These are phyloP conservation scores for Monascus ruber DNA, from an alignment of 2,329 filamentous ascomycete species.

Conservation along the genomic window DNA sequence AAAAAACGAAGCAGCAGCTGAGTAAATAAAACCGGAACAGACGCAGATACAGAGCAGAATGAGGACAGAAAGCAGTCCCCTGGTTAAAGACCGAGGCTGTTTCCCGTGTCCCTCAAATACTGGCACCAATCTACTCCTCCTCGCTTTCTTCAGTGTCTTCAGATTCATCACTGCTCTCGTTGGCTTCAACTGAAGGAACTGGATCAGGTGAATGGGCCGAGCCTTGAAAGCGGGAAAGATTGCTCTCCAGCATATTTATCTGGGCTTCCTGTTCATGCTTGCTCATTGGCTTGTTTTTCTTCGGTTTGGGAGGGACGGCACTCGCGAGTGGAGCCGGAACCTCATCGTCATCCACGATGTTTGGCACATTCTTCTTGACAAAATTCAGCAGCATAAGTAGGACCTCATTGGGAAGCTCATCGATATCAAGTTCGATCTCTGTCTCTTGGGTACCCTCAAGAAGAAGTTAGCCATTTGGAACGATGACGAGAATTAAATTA, in stretches of 20 bases:
- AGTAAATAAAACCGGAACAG: too few relatives aligned
- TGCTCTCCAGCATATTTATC: conserved; percentile 37
- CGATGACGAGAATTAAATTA: background rate
- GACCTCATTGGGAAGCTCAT: conserved; percentile 38
- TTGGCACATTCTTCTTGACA: conserved; percentile 36
- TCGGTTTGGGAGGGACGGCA: conserved; percentile 31
- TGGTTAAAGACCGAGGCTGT: too few relatives aligned
- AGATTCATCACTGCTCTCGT: conserved; percentile 37
- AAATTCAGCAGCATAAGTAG: conserved; percentile 35
- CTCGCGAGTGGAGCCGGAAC: conserved; percentile 19
- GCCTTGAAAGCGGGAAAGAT: conserved; percentile 35
- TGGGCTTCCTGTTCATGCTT: conserved; percentile 40
- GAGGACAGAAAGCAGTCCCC: too few relatives aligned
- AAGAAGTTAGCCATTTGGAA: conserved; percentile 5
- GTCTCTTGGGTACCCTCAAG: conserved; percentile 32
- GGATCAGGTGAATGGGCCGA: conserved; percentile 31
- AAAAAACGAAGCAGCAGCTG: too few relatives aligned
- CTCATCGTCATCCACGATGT: conserved; percentile 33
- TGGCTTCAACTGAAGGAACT: conserved; percentile 31
- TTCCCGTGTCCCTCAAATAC: background rate
- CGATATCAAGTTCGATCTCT: conserved; percentile 39
- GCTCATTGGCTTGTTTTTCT: conserved; percentile 43
- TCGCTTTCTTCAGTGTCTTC: conserved; percentile 40
- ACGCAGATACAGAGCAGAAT: too few relatives aligned
- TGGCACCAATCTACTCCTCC: conserved; percentile 29